Conservation (phyloP, 345 rosid species). For the Lumnitzera littorea region DNA sequence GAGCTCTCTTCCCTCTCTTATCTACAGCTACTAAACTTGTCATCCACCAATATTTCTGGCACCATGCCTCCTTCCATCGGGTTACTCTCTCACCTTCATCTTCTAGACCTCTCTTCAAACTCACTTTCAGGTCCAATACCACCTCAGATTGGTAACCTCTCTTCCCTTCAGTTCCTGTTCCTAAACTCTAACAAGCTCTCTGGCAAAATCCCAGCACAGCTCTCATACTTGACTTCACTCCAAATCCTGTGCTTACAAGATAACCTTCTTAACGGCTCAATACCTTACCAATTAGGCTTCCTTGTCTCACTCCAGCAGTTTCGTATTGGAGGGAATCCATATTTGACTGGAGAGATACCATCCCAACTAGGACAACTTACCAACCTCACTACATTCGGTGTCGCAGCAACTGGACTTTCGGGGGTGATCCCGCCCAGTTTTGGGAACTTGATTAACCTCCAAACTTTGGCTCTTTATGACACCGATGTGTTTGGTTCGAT, state of each 20-base stretch:
- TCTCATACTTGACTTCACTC: conserved; percentile 55
- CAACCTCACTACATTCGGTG: conserved; percentile 84
- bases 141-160: conserved; percentile 57
- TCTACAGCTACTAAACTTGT: conserved; percentile 84
- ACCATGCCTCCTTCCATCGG: conserved; percentile 76
- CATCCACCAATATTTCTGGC: conserved; percentile 85
- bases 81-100: conserved; percentile 54
- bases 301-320: conserved; percentile 69
- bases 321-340: conserved; percentile 84
- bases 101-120: conserved; percentile 91
- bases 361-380: conserved; percentile 58
- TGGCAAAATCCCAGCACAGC: conserved; percentile 59
- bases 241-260: conserved; percentile 87
- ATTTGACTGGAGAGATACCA: conserved; percentile 72
- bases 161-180: conserved; percentile 78
- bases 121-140: conserved; percentile 72
- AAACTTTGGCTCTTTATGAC: conserved; percentile 82
- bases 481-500: conserved; percentile 70
- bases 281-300: conserved; percentile 76
- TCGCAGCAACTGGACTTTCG: conserved; percentile 84
- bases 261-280: conserved; percentile 73
- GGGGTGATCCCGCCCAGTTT: conserved; percentile 76
- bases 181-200: conserved; percentile 68
- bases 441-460: conserved; percentile 78
- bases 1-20: conserved; percentile 72